Conservation (phyloP, 1,284 basidiomycete genomes). For the Fomitopsis palustris region DNA sequence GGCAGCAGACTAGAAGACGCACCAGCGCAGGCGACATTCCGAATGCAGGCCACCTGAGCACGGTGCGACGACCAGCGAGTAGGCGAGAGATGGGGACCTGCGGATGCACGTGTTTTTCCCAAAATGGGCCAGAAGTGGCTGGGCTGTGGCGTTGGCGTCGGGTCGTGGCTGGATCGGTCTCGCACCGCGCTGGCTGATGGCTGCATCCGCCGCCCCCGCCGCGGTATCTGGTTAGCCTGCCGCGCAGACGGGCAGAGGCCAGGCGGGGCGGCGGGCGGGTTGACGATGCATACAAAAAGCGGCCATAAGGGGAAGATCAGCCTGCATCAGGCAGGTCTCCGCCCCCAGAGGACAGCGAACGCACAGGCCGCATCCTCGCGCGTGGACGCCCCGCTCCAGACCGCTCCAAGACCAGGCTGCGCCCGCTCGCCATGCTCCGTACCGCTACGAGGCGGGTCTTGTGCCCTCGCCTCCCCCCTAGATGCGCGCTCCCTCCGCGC, state of each 20-base stretch:
- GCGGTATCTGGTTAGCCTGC: not conserved
- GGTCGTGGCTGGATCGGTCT: not conserved
- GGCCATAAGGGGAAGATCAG: not conserved
- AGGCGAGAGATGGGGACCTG: not conserved
- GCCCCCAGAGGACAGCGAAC: not conserved
- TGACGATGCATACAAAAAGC: not conserved
- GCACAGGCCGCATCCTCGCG: too few species aligned
- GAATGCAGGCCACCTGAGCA: not conserved
- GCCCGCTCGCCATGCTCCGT: not conserved
- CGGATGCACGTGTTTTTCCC: not conserved
- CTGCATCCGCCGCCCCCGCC: not conserved
- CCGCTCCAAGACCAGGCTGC: not conserved
- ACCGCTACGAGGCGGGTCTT: not conserved
- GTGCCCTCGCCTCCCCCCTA: not conserved
- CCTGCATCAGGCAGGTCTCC: not conserved
- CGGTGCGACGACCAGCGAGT: not conserved
- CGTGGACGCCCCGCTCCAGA: not conserved
- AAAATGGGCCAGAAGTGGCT: not conserved
- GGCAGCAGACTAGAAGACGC: not conserved
- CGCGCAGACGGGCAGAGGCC: not conserved
- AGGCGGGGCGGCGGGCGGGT: not conserved
- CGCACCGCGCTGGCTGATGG: not conserved
- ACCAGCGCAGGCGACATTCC: not conserved
- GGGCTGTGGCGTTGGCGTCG: not conserved
- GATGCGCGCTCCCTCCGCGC: not conserved